Conservation (phyloP, 768 basidiomycete species). For the Trametes cinnabarina region DNA sequence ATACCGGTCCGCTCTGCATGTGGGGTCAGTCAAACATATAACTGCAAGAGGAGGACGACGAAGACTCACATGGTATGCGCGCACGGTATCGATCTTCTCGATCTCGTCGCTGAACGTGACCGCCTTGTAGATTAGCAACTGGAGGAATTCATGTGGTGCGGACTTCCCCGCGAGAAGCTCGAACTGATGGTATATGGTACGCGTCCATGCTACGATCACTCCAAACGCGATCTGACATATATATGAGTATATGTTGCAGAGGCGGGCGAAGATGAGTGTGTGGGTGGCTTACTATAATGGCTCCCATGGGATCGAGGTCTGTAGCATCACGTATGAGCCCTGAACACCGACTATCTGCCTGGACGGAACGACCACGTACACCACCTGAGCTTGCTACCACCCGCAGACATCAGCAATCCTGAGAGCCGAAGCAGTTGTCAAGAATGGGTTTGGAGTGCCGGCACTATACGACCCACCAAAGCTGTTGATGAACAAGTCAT, state of each 20-base stretch:
- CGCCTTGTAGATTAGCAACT: slow-evolving; percentile 89
- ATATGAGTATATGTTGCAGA: slow-evolving; percentile 1
- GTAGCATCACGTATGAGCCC: not conserved
- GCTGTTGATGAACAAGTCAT: slow-evolving; percentile 83
- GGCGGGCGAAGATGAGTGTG: not conserved
- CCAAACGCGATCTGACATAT: slow-evolving; percentile 69
- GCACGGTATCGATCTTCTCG: slow-evolving; percentile 83
- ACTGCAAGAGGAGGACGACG: not conserved
- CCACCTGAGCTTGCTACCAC: slow-evolving; percentile 78
- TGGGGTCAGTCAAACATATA: not conserved
- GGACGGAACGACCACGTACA: slow-evolving; percentile 41
- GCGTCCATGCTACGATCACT: slow-evolving; percentile 74
- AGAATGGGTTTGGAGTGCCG: not conserved
- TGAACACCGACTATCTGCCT: not conserved
- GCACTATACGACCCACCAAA: slow-evolving; percentile 48
- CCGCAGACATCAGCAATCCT: slow-evolving; percentile 83
- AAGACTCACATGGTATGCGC: slow-evolving; percentile 81
- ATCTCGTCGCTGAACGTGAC: slow-evolving; percentile 88
- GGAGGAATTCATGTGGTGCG: slow-evolving; percentile 86
- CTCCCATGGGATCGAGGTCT: slow-evolving; percentile 80
- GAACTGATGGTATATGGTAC: slow-evolving; percentile 79
- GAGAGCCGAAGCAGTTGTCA: not conserved
- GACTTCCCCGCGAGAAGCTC: slow-evolving; percentile 87
- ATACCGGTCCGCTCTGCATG: slow-evolving; percentile 70
- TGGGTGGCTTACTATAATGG: slow-evolving; percentile 65